Evolutionary conservation across 208 protist genomes (phyloP).

Genomic region (Balamuthia mandrillaris): DNA sequence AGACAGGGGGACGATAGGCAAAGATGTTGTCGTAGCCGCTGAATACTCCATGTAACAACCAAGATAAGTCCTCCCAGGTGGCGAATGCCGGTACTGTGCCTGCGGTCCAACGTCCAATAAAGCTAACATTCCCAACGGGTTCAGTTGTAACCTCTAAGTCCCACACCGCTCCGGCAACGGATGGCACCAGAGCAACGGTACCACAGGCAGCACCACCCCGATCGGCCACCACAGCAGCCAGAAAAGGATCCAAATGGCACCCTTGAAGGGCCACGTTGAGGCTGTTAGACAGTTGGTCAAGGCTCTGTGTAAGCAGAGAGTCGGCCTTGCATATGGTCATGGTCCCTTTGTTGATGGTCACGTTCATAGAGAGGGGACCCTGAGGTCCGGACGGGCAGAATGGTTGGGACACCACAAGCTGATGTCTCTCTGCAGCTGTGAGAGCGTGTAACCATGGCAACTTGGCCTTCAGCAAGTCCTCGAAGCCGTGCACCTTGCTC

Average conservation of each 20-base stretch:
- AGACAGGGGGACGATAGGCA: not conserved
- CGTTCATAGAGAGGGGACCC: not conserved
- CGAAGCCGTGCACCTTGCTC: not conserved
- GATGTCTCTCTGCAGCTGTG: not conserved
- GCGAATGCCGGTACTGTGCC: not conserved
- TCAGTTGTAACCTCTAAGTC: not conserved
- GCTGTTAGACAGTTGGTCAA: not conserved
- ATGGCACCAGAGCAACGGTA: not conserved
- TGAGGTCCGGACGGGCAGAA: not conserved
- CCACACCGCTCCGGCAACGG: conserved; percentile 2
- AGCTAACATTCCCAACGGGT: not conserved
- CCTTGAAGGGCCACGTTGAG: not conserved
- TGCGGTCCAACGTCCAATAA: not conserved
- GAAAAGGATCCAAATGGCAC: not conserved
- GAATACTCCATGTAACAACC: not conserved
- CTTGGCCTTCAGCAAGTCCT: not conserved
- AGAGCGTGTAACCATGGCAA: not conserved
- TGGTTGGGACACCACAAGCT: not conserved
- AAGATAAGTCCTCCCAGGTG: not conserved
- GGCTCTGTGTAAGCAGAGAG: not conserved
- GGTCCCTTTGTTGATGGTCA: not conserved
- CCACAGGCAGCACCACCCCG: not conserved
- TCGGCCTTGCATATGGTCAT: not conserved
- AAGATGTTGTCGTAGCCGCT: not conserved
- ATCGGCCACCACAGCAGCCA: not conserved